phyloP scores from a whole-genome alignment of 176 grass and related monocot species.

The Ensete glaucum region DNA sequence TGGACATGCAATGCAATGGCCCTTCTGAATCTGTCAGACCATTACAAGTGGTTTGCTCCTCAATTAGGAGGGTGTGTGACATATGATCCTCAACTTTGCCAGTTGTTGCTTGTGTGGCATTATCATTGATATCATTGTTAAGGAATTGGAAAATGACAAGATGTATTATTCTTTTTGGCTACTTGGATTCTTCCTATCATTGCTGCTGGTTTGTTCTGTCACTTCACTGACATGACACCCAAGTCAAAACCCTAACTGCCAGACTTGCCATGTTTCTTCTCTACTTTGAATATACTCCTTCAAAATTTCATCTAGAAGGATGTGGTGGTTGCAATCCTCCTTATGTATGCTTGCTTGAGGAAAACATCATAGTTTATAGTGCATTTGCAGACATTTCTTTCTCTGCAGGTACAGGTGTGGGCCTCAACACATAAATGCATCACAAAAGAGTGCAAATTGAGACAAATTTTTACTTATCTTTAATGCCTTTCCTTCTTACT shows the following conservation, averaged over 20 bases:
- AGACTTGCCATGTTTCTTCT: slow-evolving; percentile 2
- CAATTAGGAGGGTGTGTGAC: neutral
- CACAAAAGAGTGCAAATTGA: neutral
- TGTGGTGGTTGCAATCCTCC: neutral
- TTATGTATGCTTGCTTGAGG: neutral
- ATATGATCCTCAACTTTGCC: neutral
- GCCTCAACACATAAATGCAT: neutral
- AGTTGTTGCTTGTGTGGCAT: neutral
- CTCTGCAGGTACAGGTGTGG: neutral
- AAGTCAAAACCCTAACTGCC: slow-evolving; percentile 5
- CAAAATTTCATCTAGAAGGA: neutral
- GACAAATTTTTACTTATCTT: neutral
- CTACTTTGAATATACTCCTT: neutral
- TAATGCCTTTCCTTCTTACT: neutral
- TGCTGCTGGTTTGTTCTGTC: neutral
- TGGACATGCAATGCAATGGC: neutral
- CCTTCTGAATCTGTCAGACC: neutral
- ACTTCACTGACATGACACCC: slow-evolving; percentile 4
- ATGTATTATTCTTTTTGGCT: neutral
- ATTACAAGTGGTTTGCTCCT: neutral
- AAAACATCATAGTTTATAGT: neutral
- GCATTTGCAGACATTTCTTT: neutral
- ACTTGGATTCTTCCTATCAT: neutral
- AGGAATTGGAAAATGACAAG: neutral
- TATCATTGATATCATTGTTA: neutral